Base-by-base conservation (phyloP, 2,329 filamentous ascomycete species). In the Pyrenophora tritici-repentis region DNA sequence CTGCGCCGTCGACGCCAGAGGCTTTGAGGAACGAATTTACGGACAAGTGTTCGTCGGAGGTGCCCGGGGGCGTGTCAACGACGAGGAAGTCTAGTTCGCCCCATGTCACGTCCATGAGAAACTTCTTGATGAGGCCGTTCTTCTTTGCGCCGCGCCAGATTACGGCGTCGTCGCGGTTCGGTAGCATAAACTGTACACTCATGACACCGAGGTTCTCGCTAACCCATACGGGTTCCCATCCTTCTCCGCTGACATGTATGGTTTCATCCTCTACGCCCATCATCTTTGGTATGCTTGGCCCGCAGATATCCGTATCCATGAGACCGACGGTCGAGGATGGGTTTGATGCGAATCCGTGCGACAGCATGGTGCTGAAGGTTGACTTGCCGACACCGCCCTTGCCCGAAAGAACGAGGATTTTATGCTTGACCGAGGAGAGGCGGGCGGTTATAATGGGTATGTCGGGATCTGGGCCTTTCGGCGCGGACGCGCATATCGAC, bases 101-200 rank as follows among this genome's bases (percentile, higher is more conserved):
- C 94, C 95, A 99, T 70, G 95, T 91, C 6, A 99, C 94, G 68
- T 99, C 95, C 78, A 96, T 97, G 43, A 99, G 77, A 65, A 99
- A 99, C 73, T 95, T 90, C 79, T 99, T 99, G 71, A 99, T 97
- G 50, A 99, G 77, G 0, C 94, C 94, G 67, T 97, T 99, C 83
- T 99, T 99, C 83, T 99, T 99, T 2, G 94, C 89, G 0, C 94
- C 94, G 42, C 94, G 84, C 94, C 94, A 99, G 61, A 99, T 99
- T 34, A 99, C 87, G 3, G 94, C 94, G 69, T 96, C 92, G 73
- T 99, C 93, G 39, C 90, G 83, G 66, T 90, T 91, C 0, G 94
- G 94, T 38, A 99, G 80, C 91, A 99, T 96, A 72, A 99, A 99
- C 74, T 99, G 94, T 59, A 99, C 91, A 67, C 89, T 94, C 93